phyloP scores from a whole-genome alignment of 371 early-diverging fungal genomes.

The Circinella minor region DNA sequence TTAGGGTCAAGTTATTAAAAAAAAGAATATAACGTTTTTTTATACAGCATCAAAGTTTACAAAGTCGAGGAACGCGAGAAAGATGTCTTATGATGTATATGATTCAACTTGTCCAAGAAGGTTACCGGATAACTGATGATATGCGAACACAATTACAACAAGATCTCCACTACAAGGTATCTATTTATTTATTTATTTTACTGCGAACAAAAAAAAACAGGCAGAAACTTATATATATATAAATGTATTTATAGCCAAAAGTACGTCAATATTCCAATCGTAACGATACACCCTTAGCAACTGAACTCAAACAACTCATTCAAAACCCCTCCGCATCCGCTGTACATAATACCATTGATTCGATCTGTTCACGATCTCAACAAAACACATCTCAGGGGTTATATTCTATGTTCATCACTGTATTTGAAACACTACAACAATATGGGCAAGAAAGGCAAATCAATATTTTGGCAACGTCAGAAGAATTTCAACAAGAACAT shows the following conservation, averaged over 20 bases:
- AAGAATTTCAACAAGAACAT: neutral
- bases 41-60: constrained; percentile 44
- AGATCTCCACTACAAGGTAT: constrained; percentile 44
- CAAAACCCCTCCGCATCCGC: constrained; percentile 30
- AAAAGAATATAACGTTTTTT: neutral
- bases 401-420: constrained; percentile 40
- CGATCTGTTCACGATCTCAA: constrained; percentile 45
- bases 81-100: constrained; percentile 55
- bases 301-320: constrained; percentile 45
- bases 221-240: neutral
- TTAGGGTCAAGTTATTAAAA: too few relatives aligned
- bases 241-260: constrained; percentile 8
- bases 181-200: neutral
- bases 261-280: constrained; percentile 8
- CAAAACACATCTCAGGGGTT: constrained; percentile 43
- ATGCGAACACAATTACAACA: constrained; percentile 38
- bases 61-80: constrained; percentile 37
- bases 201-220: neutral
- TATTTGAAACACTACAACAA: constrained; percentile 44
- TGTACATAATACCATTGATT: constrained; percentile 41
- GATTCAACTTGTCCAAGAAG: constrained; percentile 52
- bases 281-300: constrained; percentile 17
- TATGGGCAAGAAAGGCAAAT: constrained; percentile 34
- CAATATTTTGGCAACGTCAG: constrained; percentile 9
- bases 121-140: constrained; percentile 38